These are phyloP conservation scores for Phellinidium pouzarii DNA, from an alignment of 1,284 basidiomycete genomes.

Conservation along the genomic window DNA sequence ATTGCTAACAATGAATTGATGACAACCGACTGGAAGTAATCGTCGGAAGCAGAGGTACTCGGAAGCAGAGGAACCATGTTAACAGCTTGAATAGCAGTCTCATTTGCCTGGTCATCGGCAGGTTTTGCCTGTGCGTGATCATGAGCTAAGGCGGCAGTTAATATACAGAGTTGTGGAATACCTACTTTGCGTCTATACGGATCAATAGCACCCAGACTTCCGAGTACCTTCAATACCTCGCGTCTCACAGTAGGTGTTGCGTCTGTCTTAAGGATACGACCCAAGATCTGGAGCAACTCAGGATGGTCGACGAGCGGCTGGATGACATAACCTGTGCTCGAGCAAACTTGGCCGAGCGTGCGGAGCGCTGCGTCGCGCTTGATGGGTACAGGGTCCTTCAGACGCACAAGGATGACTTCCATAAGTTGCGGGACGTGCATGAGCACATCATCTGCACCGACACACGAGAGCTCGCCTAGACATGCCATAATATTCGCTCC, in stretches of 20 bases:
- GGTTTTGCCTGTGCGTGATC: constrained; percentile 47
- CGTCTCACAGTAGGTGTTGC: constrained; percentile 70
- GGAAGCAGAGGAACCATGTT: constrained; percentile 50
- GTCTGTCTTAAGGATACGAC: constrained; percentile 85
- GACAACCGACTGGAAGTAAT: constrained; percentile 97
- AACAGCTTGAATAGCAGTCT: constrained; percentile 58
- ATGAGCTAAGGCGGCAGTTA: constrained; percentile 13
- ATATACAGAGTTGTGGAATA: background rate
- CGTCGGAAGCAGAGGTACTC: constrained; percentile 60
- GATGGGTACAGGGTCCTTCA: constrained; percentile 79
- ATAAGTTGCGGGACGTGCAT: constrained; percentile 84
- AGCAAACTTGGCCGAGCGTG: constrained; percentile 92
- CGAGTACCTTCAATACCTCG: constrained; percentile 91
- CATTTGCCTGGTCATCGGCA: constrained; percentile 71
- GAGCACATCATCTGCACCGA: constrained; percentile 89
- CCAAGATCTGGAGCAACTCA: constrained; percentile 81
- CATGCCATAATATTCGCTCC: constrained; percentile 93
- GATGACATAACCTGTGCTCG: constrained; percentile 94
- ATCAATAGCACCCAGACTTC: constrained; percentile 95
- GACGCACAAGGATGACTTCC: constrained; percentile 82
- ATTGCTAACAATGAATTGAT: constrained; percentile 87
- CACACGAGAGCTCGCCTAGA: constrained; percentile 88
- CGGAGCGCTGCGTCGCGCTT: constrained; percentile 94
- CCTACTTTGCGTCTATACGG: constrained; percentile 88
- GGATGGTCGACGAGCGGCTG: constrained; percentile 89